A percentile compares a stretch with the other conserved stretches of the same genome.
phyloP scores from a whole-genome alignment of 179 eudicot species.

The Spinacia oleracea region DNA sequence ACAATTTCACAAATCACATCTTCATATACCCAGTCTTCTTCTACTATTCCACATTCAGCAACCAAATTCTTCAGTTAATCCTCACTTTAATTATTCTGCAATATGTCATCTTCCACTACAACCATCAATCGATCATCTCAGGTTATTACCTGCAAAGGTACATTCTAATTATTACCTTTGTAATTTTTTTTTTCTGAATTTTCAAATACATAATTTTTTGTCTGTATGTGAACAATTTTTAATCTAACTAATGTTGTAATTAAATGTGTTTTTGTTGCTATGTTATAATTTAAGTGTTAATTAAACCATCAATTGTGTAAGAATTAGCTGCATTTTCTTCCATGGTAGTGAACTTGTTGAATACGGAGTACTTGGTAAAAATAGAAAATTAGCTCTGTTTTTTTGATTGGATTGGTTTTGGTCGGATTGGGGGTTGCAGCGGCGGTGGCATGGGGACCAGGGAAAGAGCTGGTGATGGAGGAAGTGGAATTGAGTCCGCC shows the following conservation, averaged over 20 bases:
- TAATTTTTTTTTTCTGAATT: too few species aligned
- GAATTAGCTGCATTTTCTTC: background rate
- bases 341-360: background rate
- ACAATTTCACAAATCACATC: too few species aligned
- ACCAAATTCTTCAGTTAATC: background rate
- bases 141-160: slow-evolving; percentile 36
- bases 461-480: slow-evolving; percentile 73
- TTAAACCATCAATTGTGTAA: background rate
- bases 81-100: background rate
- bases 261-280: too few species aligned
- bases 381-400: too few species aligned
- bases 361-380: background rate
- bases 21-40: too few species aligned
- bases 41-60: background rate
- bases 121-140: slow-evolving; percentile 18
- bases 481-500: slow-evolving; percentile 95
- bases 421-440: slow-evolving; percentile 36
- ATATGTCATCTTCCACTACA: slow-evolving; percentile 17
- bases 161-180: background rate
- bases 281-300: background rate
- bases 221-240: background rate
- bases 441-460: slow-evolving; percentile 93
- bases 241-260: background rate
- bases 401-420: background rate
- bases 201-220: background rate